Percentiles rank a stretch among this genome's conserved stretches.
Conservation (phyloP, 225 moss, liverwort and hornwort genomes). For the Bryoerythrophyllum caledonicum region DNA sequence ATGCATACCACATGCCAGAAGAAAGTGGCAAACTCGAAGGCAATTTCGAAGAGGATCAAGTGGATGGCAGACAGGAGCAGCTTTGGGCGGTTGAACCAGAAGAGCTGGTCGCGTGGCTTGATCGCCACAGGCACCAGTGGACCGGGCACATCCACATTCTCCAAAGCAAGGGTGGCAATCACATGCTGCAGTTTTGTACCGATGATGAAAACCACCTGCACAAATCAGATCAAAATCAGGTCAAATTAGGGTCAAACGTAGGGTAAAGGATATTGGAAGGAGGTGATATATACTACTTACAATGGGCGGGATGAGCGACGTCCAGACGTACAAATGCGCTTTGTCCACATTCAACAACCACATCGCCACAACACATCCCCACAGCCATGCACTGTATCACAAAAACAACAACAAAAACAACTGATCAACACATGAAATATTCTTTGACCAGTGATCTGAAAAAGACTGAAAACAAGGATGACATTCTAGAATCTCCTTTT, state of each 20-base stretch:
- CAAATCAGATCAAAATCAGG: background rate
- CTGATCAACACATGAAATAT: background rate
- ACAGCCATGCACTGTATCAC: constrained; percentile 42
- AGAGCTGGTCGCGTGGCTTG: constrained; percentile 76
- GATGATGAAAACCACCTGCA: constrained; percentile 63
- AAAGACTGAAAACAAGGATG: too few species aligned
- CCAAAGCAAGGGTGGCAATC: constrained; percentile 72
- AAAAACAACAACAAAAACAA: background rate
- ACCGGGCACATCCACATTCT: constrained; percentile 30
- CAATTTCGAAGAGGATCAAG: constrained; percentile 65
- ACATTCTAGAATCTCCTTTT: too few species aligned
- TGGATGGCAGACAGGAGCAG: constrained; percentile 61
- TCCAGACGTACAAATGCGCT: constrained; percentile 39
- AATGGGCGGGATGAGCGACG: constrained; percentile 31
- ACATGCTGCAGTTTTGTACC: constrained; percentile 85
- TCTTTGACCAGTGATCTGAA: too few species aligned
- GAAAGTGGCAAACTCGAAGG: constrained; percentile 82
- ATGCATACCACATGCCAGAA: constrained; percentile 61
- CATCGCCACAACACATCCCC: constrained; percentile 36
- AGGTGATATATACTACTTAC: constrained; percentile 19
- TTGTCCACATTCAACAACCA: constrained; percentile 49
- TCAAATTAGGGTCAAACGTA: background rate
- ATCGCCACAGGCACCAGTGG: constrained; percentile 22
- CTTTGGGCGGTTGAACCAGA: constrained; percentile 74
- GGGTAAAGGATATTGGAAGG: background rate